phyloP scores from a whole-genome alignment of 331 rosid genomes.

The Phaseolus coccineus region DNA sequence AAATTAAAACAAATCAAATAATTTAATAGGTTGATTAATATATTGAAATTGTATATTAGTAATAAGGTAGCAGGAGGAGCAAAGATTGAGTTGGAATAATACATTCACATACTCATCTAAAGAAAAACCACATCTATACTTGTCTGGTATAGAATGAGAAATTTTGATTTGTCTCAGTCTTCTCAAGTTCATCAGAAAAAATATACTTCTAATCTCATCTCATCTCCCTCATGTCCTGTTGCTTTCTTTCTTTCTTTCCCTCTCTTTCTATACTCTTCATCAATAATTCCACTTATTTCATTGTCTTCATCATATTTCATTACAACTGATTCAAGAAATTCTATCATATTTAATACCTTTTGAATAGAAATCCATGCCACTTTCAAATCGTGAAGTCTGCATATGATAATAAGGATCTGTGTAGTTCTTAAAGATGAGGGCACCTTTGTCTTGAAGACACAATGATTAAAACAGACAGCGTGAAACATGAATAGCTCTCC shows the following conservation, averaged over 20 bases:
- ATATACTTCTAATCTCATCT: background rate
- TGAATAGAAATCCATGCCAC: background rate
- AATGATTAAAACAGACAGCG: constrained; percentile 1
- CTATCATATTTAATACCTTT: too few species aligned
- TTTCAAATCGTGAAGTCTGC: background rate
- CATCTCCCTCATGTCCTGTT: background rate
- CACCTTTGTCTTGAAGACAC: background rate
- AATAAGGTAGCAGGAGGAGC: too few species aligned
- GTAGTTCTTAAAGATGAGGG: background rate
- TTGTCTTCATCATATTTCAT: too few species aligned
- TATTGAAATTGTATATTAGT: too few species aligned
- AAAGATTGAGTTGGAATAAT: too few species aligned
- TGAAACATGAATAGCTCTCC: constrained; percentile 22
- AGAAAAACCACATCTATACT: background rate
- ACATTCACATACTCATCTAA: too few species aligned
- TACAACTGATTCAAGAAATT: too few species aligned
- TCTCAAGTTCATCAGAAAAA: background rate
- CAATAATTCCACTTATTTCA: background rate
- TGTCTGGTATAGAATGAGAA: background rate
- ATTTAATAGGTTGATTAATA: too few species aligned
- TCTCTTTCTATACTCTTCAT: background rate
- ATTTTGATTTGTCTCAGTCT: background rate
- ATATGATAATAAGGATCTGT: background rate
- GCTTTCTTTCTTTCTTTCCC: background rate
- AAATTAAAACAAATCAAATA: too few species aligned